These are phyloP conservation scores for Microcyclosporella mali DNA, from an alignment of 2,329 filamentous ascomycete species.

Conservation along the genomic window DNA sequence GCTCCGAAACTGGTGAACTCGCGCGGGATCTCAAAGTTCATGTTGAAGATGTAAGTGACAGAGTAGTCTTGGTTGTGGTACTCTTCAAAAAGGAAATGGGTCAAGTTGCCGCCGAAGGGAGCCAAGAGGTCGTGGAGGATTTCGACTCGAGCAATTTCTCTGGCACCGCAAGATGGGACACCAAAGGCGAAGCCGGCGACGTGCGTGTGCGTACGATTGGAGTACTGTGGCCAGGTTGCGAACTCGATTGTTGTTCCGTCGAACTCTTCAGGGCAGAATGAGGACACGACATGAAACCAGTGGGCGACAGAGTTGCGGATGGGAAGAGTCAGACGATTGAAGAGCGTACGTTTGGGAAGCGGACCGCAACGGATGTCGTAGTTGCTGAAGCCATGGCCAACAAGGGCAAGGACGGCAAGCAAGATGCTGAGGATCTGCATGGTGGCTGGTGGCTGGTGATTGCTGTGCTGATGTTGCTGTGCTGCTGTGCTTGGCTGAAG, in stretches of 20 bases:
- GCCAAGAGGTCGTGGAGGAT: neutral
- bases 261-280: neutral
- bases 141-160: neutral
- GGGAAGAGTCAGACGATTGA: too few relatives aligned
- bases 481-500: too few relatives aligned
- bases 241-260: neutral
- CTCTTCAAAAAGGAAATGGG: neutral
- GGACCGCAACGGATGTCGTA: too few relatives aligned
- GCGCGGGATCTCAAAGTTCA: neutral
- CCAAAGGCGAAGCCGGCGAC: neutral
- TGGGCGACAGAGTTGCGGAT: too few relatives aligned
- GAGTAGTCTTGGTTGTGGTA: neutral
- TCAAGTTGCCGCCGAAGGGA: neutral
- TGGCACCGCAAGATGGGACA: neutral
- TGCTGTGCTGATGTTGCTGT: too few relatives aligned
- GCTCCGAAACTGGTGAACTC: neutral
- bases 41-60: neutral
- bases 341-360: too few relatives aligned
- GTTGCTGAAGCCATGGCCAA: too few relatives aligned
- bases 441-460: too few relatives aligned
- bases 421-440: too few relatives aligned
- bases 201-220: neutral
- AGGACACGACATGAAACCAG: too few relatives aligned
- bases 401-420: too few relatives aligned
- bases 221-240: constrained; percentile 2